A percentile compares a stretch with the other conserved stretches of the same genome.
Conservation (phyloP, 73 alveolate genomes). For the Tetrahymena borealis region DNA sequence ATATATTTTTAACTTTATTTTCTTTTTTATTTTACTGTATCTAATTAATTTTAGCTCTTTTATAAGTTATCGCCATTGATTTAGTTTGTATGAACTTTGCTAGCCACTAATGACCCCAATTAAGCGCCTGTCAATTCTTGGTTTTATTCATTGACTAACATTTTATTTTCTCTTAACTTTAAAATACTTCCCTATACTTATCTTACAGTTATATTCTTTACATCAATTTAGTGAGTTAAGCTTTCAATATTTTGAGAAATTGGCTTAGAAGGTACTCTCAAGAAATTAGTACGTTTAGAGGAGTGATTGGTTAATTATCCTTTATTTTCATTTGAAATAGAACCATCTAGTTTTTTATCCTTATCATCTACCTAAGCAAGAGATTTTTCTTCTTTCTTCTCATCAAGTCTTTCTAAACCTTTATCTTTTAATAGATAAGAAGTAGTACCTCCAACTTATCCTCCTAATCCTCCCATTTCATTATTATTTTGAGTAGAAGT, state of each 20-base stretch:
- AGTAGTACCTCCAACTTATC: background rate
- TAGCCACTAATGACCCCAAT: background rate
- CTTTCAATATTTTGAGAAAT: conserved; percentile 28
- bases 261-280: conserved; percentile 44
- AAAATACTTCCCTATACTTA: conserved; percentile 37
- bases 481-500: conserved; percentile 18
- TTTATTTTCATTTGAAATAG: conserved; percentile 24
- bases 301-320: background rate
- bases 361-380: conserved; percentile 1
- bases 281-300: conserved; percentile 39
- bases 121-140: background rate
- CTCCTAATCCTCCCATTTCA: too few species aligned
- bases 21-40: background rate
- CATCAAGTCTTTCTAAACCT: conserved; percentile 34
- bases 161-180: conserved; percentile 27
- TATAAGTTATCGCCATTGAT: background rate
- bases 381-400: conserved; percentile 13
- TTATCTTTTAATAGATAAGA: conserved; percentile 31
- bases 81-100: background rate
- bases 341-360: conserved; percentile 26
- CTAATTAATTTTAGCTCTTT: background rate
- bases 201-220: conserved; percentile 35
- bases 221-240: conserved; percentile 31
- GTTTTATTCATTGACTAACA: background rate
- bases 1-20: conserved; percentile 1